Conservation (phyloP, 768 basidiomycete species). For the Phanerochaete sordida region DNA sequence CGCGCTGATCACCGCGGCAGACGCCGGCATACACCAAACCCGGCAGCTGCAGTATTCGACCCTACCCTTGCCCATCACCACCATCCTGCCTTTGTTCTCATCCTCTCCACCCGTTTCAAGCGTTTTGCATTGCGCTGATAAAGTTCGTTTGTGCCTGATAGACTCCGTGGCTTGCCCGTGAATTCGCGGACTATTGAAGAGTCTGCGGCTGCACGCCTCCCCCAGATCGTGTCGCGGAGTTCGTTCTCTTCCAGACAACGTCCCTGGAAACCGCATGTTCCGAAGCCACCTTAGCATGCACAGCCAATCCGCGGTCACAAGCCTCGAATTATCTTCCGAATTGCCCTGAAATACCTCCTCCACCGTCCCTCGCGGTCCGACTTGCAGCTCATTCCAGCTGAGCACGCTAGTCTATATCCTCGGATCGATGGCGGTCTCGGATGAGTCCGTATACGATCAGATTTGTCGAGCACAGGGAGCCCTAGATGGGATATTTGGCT, state of each 20-base stretch:
- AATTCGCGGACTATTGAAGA: no score
- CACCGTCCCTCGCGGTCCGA: no score
- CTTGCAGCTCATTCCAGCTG: no score
- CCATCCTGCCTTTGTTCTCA: neutral
- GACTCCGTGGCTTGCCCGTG: neutral
- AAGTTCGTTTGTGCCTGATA: neutral
- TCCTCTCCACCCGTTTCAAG: no score
- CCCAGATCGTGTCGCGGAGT: neutral
- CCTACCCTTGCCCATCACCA: neutral
- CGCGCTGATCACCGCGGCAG: conserved; percentile 7
- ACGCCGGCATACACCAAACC: neutral
- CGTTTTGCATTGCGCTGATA: no score
- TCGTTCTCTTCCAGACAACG: neutral
- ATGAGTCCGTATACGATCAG: neutral
- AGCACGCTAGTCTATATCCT: neutral
- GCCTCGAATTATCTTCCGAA: no score
- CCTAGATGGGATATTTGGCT: neutral
- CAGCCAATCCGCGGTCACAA: neutral
- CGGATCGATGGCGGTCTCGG: neutral
- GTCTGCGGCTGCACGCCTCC: no score
- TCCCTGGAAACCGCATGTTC: neutral
- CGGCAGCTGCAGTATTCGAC: neutral
- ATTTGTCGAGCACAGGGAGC: neutral
- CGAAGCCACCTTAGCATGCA: neutral
- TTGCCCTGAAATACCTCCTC: no score